Percentiles rank a stretch among this genome's conserved stretches.
These are phyloP conservation scores for Gnomoniopsis smithogilvyi DNA, from an alignment of 2,329 filamentous ascomycete genomes.

Conservation along the genomic window DNA sequence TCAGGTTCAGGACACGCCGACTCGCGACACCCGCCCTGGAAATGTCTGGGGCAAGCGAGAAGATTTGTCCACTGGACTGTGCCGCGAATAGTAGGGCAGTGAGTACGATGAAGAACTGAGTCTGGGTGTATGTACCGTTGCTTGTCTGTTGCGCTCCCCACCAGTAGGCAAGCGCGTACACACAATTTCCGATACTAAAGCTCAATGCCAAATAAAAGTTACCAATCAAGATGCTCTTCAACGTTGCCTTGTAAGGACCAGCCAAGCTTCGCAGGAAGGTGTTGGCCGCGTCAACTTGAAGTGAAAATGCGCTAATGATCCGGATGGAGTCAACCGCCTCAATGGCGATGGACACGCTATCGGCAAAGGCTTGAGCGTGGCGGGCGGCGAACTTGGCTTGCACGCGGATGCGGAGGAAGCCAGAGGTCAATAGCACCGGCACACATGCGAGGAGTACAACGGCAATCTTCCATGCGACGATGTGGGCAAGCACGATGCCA, in stretches of 20 bases:
- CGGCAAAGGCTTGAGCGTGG: constrained; percentile 61
- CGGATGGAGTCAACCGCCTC: constrained; percentile 65
- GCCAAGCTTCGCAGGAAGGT: constrained; percentile 51
- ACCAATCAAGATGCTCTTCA: background rate
- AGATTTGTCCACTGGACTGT: constrained; percentile 71
- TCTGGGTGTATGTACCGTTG: constrained; percentile 58
- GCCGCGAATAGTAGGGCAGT: constrained; percentile 70
- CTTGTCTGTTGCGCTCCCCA: constrained; percentile 73
- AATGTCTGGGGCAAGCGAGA: constrained; percentile 72
- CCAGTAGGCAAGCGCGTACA: constrained; percentile 74
- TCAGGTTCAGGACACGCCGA: constrained; percentile 51
- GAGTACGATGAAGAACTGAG: constrained; percentile 74
- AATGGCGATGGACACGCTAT: constrained; percentile 60
- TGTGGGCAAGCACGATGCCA: constrained; percentile 65
- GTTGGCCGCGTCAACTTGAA: constrained; percentile 47
- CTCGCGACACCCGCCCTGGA: constrained; percentile 62
- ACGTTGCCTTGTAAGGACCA: constrained; percentile 49
- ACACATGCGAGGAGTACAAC: constrained; percentile 67
- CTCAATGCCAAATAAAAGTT: constrained; percentile 2
- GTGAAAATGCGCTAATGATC: constrained; percentile 55
- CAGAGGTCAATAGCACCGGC: constrained; percentile 64
- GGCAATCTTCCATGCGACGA: constrained; percentile 73
- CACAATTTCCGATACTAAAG: constrained; percentile 21
- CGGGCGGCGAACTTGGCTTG: constrained; percentile 59
- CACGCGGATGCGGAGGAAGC: constrained; percentile 64